phyloP scores from a whole-genome alignment of 106 monocot genomes.

The Apostasia shenzhenica region DNA sequence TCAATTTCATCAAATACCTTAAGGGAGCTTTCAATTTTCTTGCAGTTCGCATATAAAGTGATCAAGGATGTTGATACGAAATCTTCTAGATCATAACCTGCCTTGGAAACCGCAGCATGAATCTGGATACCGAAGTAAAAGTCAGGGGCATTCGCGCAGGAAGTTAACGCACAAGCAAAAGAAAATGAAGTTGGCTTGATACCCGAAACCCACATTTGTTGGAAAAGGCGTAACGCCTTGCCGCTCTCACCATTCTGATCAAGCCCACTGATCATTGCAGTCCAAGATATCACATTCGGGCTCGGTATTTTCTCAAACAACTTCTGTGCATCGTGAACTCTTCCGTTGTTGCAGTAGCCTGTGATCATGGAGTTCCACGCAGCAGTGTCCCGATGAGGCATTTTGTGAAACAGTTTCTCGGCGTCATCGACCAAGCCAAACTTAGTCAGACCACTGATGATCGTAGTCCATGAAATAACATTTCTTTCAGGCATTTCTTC shows the following conservation, averaged over 20 bases:
- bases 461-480: conserved; percentile 80
- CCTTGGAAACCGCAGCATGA: conserved; percentile 39
- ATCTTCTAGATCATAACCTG: conserved; percentile 23
- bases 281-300: conserved; percentile 66
- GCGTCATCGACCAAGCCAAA: conserved; percentile 36
- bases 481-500: conserved; percentile 60
- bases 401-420: conserved; percentile 41
- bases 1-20: conserved; percentile 35
- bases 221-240: conserved; percentile 30
- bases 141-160: conserved; percentile 35
- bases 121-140: conserved; percentile 45
- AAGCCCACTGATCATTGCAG: conserved; percentile 66
- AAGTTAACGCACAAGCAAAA: conserved; percentile 56
- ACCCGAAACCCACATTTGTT: conserved; percentile 37
- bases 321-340: conserved; percentile 26
- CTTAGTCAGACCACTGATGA: conserved; percentile 47
- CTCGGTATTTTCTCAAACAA: conserved; percentile 52
- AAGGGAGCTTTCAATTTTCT: conserved; percentile 34
- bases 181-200: conserved; percentile 66
- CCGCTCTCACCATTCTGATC: conserved; percentile 42
- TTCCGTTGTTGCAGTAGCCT: conserved; percentile 46
- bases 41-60: conserved; percentile 63
- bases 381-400: conserved; percentile 60
- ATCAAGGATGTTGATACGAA: conserved; percentile 68
- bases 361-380: conserved; percentile 89